Percentiles rank a stretch among this genome's conserved stretches.
Evolutionary conservation across 495 filamentous ascomycete genomes (phyloP).

Genomic region (Trichoderma asperelloides): DNA sequence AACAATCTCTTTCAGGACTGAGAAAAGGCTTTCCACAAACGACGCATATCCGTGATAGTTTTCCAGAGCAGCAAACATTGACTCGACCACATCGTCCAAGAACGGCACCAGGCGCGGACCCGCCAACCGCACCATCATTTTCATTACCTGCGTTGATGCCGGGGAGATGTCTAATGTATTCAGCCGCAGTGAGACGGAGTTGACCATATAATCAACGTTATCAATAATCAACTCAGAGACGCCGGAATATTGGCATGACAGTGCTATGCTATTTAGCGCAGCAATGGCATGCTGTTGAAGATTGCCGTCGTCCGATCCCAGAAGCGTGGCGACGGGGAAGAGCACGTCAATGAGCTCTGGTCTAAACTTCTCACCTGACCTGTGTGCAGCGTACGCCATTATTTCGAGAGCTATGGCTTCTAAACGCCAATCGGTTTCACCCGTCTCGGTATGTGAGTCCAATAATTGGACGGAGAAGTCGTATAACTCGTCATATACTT

Average conservation of each 20-base stretch:
- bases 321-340: conserved; percentile 76
- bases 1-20: conserved; percentile 70
- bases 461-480: conserved; percentile 62
- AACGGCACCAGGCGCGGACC: conserved; percentile 77
- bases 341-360: conserved; percentile 83
- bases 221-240: conserved; percentile 75
- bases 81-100: conserved; percentile 81
- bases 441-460: conserved; percentile 37
- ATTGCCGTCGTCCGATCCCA: conserved; percentile 61
- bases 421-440: conserved; percentile 56
- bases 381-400: conserved; percentile 59
- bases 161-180: conserved; percentile 89
- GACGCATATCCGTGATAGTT: conserved; percentile 87
- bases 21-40: conserved; percentile 78
- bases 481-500: conserved; percentile 71
- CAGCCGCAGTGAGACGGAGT: conserved; percentile 78
- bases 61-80: conserved; percentile 84
- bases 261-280: conserved; percentile 70
- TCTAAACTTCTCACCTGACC: conserved; percentile 61
- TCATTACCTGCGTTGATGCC: conserved; percentile 78
- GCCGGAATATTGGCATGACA: conserved; percentile 62
- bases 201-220: conserved; percentile 95
- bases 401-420: conserved; percentile 67
- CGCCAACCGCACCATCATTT: conserved; percentile 88
- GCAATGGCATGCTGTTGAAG: conserved; percentile 77